These are phyloP conservation scores for Ophiostoma triangulosporum DNA, from an alignment of 2,329 filamentous ascomycete genomes.

Conservation along the genomic window DNA sequence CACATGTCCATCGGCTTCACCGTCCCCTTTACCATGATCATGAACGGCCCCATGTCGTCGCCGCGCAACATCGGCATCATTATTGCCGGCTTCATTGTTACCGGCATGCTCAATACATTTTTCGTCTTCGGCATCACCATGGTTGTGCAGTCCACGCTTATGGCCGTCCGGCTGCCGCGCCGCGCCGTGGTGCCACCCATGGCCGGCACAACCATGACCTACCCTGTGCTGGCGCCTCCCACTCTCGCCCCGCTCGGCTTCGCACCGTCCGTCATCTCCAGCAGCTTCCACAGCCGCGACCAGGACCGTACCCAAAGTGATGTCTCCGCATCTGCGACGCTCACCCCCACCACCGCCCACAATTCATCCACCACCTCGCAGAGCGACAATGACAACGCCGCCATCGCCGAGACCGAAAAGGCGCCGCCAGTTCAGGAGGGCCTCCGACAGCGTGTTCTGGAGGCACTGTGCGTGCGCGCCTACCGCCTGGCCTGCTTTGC, in stretches of 20 bases:
- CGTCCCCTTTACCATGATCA: slow-evolving; percentile 34
- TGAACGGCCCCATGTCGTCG: slow-evolving; percentile 21
- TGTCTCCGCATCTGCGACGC: slow-evolving; percentile 14
- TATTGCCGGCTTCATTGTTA: slow-evolving; percentile 27
- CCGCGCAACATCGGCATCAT: slow-evolving; percentile 27
- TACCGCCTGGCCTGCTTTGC: not conserved
- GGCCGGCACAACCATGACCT: not conserved
- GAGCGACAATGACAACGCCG: not conserved
- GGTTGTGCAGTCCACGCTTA: slow-evolving; percentile 16
- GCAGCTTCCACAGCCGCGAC: not conserved
- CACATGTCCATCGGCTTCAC: slow-evolving; percentile 39
- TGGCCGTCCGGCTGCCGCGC: not conserved
- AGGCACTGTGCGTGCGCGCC: not conserved
- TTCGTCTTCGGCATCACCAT: slow-evolving; percentile 19
- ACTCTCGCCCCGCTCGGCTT: not conserved
- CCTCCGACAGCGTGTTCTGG: not conserved
- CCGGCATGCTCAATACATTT: slow-evolving; percentile 20
- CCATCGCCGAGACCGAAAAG: not conserved
- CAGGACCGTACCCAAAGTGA: slow-evolving; percentile 9
- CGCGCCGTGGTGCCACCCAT: not conserved
- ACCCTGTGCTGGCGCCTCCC: not conserved
- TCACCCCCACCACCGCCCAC: too few species aligned
- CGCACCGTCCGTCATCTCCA: not conserved
- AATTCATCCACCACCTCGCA: not conserved
- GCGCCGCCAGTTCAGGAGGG: too few species aligned